phyloP scores from a whole-genome alignment of 305 asterid genomes.

The Euphrasia arctica region DNA sequence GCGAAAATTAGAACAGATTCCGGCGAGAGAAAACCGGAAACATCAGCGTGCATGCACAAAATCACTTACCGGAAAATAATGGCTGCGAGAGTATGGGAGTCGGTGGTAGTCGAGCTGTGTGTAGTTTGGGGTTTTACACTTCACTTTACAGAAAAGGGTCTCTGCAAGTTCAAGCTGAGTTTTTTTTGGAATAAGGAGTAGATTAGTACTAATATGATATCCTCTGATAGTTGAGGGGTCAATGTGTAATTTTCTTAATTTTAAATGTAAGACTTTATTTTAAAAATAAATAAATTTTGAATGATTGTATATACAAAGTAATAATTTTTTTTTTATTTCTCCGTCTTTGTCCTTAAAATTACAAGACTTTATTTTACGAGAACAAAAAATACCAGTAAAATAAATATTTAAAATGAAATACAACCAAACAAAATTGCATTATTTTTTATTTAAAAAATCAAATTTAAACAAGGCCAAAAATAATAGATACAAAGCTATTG shows the following conservation, averaged over 20 bases:
- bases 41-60: constrained; percentile 23
- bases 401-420: too few species aligned
- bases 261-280: neutral
- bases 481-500: too few species aligned
- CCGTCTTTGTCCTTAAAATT: too few species aligned
- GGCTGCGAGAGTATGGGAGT: constrained; percentile 4
- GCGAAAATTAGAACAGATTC: constrained; percentile 1
- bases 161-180: constrained; percentile 19
- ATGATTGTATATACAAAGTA: too few species aligned
- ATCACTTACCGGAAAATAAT: constrained; percentile 24
- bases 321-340: too few species aligned
- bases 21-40: neutral
- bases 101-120: constrained; percentile 18
- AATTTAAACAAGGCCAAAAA: too few species aligned
- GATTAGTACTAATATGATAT: neutral
- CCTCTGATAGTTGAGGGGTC: constrained; percentile 19
- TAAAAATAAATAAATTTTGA: too few species aligned
- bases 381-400: too few species aligned
- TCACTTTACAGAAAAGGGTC: neutral
- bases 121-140: constrained; percentile 25
- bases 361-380: too few species aligned
- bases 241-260: constrained; percentile 6
- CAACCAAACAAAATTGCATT: too few species aligned
- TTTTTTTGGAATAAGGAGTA: constrained; percentile 16
- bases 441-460: too few species aligned